Evolutionary conservation across 2,329 filamentous ascomycete species (phyloP).

Genomic region (Xylaria sp.): DNA sequence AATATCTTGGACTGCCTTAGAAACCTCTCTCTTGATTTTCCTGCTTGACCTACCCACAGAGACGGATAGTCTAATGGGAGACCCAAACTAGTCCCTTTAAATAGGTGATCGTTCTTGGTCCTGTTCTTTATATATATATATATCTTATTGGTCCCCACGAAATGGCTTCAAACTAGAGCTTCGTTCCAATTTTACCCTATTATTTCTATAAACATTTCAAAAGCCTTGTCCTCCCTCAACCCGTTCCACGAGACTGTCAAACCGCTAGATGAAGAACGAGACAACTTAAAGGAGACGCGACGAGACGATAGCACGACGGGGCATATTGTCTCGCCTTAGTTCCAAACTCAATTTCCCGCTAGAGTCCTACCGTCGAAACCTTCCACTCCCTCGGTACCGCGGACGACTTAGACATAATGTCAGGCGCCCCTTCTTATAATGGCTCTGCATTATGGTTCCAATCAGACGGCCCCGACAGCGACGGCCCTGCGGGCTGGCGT

Average conservation of each 20-base stretch:
- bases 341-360: slow-evolving; percentile 38
- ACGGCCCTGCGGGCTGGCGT: slow-evolving; percentile 59
- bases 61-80: background rate
- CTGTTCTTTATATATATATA: background rate
- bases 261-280: slow-evolving; percentile 10
- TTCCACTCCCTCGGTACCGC: slow-evolving; percentile 18
- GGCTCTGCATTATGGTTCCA: slow-evolving; percentile 43
- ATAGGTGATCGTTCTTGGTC: background rate
- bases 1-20: background rate
- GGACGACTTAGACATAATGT: slow-evolving; percentile 35
- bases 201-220: background rate
- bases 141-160: background rate
- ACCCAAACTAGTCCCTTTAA: background rate
- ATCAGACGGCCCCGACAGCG: slow-evolving; percentile 52
- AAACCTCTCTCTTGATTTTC: background rate
- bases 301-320: slow-evolving; percentile 2
- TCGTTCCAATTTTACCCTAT: background rate
- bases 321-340: slow-evolving; percentile 24
- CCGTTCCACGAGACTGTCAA: slow-evolving; percentile 4
- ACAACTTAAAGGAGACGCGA: background rate
- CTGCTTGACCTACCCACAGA: background rate
- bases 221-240: background rate
- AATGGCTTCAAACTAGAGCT: background rate
- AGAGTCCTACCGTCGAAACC: slow-evolving; percentile 33
- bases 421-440: background rate